Evolutionary conservation across 192 early-diverging fungal genomes (phyloP), one percentile per base, ranked within the genome.

Genomic region (Podila clonocystis): DNA sequence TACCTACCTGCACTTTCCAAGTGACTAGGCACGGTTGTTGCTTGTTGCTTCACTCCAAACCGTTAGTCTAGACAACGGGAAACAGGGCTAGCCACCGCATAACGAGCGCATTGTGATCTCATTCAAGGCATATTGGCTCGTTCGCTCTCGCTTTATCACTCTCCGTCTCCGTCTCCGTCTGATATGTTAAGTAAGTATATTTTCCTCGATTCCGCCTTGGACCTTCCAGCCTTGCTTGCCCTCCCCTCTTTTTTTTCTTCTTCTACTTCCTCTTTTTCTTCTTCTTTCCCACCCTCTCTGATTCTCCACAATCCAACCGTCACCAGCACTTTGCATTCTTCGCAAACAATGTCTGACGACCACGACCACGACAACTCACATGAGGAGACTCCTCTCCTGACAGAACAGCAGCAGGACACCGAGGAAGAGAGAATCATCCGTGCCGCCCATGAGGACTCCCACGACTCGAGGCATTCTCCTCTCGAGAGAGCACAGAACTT

Each of bases 351-450:
- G 75, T 63, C 75, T 30, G 38, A 76, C 15, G 49, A 28, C 30
- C 59, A 61, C 59, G 59, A 61, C 30, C 30, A 76, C 74, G 74
- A 76, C 48, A 57, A 69, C n/a, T 33, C 33, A 5, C 55, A 66
- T 13, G 75, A 78, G 64, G 68, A 66, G 5, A 78, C 69, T 0
- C 75, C 75, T 19, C 60, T 78, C 58, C 69, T 71, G 4, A 62
- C 63, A 52, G 63, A 70, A 22, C 69, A 68, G 28, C 50, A 68
- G 28, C 50, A 72, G 26, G 52, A 57, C 20, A 50, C 50, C 24
- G 33, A 74, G 31, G 24, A 67, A 8, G 22, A 74, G 17, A n/a
- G 26, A 9, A 15, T 36, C 24, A 22, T 65, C 12, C 48, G 1
- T 22, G 45, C 60, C 2, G 58, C 34, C 48, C 73, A 68, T 4